Evolutionary conservation across 148 eudicot genomes (phyloP).

Genomic region (Rhododendron ferrugineum): DNA sequence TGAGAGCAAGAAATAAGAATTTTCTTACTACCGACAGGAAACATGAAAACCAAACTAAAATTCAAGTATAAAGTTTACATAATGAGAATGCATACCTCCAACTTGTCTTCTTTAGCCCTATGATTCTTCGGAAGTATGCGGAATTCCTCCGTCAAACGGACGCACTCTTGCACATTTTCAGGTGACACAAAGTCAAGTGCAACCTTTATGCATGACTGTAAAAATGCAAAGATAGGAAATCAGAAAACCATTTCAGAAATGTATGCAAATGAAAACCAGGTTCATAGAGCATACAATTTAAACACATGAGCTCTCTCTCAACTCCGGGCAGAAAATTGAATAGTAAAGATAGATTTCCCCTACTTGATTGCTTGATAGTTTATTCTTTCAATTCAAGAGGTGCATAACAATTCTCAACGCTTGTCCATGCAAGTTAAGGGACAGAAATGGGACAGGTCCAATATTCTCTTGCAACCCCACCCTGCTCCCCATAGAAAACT

Average conservation of each 20-base stretch:
- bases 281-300: neutral
- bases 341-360: neutral
- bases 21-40: neutral
- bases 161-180: slow-evolving; percentile 33
- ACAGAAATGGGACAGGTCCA: neutral
- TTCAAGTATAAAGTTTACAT: neutral
- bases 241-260: neutral
- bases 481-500: neutral
- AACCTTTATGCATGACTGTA: slow-evolving; percentile 39
- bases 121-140: slow-evolving; percentile 35
- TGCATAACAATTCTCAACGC: neutral
- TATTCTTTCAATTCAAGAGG: neutral
- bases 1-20: neutral
- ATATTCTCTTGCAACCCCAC: neutral
- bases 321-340: neutral
- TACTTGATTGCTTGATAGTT: neutral
- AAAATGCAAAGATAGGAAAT: neutral
- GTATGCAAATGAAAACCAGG: too few relatives aligned
- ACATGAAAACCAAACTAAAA: neutral
- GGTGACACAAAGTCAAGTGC: slow-evolving; percentile 46
- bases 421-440: neutral
- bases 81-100: slow-evolving; percentile 25
- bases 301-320: neutral
- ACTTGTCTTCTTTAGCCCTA: slow-evolving; percentile 43
- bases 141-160: slow-evolving; percentile 34